Evolutionary conservation across 1,284 basidiomycete species (phyloP).

Genomic region (Coniophora puteana): DNA sequence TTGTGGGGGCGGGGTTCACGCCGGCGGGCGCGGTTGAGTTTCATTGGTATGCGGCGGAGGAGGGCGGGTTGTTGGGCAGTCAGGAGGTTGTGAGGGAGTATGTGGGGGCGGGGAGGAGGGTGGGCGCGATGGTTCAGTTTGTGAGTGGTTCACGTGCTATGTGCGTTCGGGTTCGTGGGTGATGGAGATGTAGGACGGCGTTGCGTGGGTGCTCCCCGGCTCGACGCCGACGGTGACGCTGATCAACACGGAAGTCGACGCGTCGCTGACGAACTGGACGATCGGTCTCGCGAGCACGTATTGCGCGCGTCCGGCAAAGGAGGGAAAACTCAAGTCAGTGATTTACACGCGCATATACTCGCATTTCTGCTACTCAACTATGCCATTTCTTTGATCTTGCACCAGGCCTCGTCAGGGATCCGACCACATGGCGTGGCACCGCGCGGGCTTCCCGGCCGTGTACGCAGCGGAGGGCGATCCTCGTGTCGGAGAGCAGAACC

Average conservation of each 20-base stretch:
- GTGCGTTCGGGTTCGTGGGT: neutral
- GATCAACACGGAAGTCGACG: conserved; percentile 43
- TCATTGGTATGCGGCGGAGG: conserved; percentile 92
- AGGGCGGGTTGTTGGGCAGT: conserved; percentile 86
- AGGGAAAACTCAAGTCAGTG: neutral
- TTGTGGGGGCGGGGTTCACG: conserved; percentile 70
- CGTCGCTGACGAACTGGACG: neutral
- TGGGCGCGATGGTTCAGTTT: conserved; percentile 78
- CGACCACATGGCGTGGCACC: conserved; percentile 2
- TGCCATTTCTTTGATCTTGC: neutral
- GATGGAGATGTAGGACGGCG: conserved; percentile 76
- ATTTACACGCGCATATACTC: neutral
- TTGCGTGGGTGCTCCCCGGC: conserved; percentile 89
- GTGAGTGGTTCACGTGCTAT: conserved; percentile 33
- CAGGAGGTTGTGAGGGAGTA: conserved; percentile 85
- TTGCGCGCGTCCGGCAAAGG: neutral
- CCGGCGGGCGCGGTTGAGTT: conserved; percentile 81
- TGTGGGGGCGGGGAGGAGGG: conserved; percentile 55
- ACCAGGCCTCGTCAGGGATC: neutral
- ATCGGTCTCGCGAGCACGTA: neutral
- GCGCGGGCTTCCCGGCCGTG: neutral
- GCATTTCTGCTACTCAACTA: neutral
- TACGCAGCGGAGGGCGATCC: conserved; percentile 46
- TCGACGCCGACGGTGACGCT: conserved; percentile 85
- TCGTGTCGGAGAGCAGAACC: conserved; percentile 70